Percentiles rank a stretch among this genome's conserved stretches.
phyloP scores from a whole-genome alignment of 345 rosid species.

The Eucalyptus coolabah region DNA sequence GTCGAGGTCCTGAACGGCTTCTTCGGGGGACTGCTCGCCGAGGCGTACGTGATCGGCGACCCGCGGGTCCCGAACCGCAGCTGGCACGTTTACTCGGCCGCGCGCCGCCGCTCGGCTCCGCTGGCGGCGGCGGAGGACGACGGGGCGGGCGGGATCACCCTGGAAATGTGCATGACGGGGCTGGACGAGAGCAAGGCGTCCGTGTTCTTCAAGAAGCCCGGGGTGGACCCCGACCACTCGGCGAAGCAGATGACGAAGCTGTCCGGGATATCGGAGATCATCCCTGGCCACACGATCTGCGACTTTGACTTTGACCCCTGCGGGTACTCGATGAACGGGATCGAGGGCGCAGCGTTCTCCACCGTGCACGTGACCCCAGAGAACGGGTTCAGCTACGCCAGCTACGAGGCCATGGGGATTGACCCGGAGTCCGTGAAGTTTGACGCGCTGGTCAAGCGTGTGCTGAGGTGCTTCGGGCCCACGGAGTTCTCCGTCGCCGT shows the following conservation, averaged over 20 bases:
- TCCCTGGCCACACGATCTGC: slow-evolving; percentile 54
- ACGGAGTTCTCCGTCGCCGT: slow-evolving; percentile 47
- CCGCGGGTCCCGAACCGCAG: slow-evolving; percentile 8
- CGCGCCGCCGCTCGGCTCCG: not conserved
- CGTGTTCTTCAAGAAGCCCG: slow-evolving; percentile 34
- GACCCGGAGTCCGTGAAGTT: slow-evolving; percentile 17
- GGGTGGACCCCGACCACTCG: not conserved
- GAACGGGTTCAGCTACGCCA: slow-evolving; percentile 73
- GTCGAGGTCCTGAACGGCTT: slow-evolving; percentile 33
- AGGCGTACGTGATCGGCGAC: slow-evolving; percentile 41
- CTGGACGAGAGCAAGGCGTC: slow-evolving; percentile 41
- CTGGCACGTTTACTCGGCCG: slow-evolving; percentile 66
- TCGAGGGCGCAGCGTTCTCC: slow-evolving; percentile 34
- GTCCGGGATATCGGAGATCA: slow-evolving; percentile 48
- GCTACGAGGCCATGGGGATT: slow-evolving; percentile 63
- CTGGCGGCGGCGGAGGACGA: not conserved
- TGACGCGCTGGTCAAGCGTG: slow-evolving; percentile 26
- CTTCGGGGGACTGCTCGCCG: slow-evolving; percentile 20
- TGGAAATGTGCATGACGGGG: slow-evolving; percentile 86
- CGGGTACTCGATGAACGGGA: slow-evolving; percentile 76
- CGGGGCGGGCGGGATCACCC: slow-evolving; percentile 6
- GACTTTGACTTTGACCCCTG: slow-evolving; percentile 73
- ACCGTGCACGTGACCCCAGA: slow-evolving; percentile 88
- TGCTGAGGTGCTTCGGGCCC: slow-evolving; percentile 43
- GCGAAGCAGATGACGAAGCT: slow-evolving; percentile 40